Base-by-base conservation (phyloP, 2,329 filamentous ascomycete species). In the Hypoxylon sp. region DNA sequence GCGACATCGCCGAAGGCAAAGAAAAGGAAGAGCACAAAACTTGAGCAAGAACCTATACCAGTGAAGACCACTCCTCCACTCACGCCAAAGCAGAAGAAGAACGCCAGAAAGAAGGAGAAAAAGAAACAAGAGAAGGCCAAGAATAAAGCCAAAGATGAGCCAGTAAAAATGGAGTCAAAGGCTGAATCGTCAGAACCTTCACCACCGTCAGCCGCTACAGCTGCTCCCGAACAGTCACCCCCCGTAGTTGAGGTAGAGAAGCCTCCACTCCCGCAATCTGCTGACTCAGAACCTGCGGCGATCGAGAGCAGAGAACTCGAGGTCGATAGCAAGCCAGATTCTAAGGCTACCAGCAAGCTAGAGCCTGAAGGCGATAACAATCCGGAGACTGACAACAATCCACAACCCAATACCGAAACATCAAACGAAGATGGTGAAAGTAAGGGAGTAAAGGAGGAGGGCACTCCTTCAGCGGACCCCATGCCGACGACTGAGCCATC, bases 1-100 rank as follows among this genome's bases (percentile, higher is more conserved):
- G 56, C 53, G 17, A 70, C 67, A 58, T 64, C 64, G 25, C 56
- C 51, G 38, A 75, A 75, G 49, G 43, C 43, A 46, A 71, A 73
- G 45, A 68, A 71, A 13, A 56, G 23, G 21, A 65, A 68, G 59
- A 28, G 25, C 30, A 25, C 61, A 52, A 55, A 52, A 25, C 5
- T 65, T 36, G 51, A 63, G 41, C 56, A 69, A 59, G 53, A 64
- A 17, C 57, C 61, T 3, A 10, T 38, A 21, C 52, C 55, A 48
- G 57, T 49, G 23, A 63, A 57, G 13, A 13, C 32, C 10, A 34
- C n/a, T 19, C 1, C 63, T 6, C 32, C 34, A 30, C 66, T 63
- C 13, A 30, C 58, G 36, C 21, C 30, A 62, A 72, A 66, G 48
- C 53, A 57, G 49, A 62, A 48, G 25, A 72, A 69, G 48, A 56